Percentiles rank a stretch among this genome's conserved stretches.
Evolutionary conservation across 2,329 filamentous ascomycete species (phyloP).

Genomic region (Penicillium sp.): DNA sequence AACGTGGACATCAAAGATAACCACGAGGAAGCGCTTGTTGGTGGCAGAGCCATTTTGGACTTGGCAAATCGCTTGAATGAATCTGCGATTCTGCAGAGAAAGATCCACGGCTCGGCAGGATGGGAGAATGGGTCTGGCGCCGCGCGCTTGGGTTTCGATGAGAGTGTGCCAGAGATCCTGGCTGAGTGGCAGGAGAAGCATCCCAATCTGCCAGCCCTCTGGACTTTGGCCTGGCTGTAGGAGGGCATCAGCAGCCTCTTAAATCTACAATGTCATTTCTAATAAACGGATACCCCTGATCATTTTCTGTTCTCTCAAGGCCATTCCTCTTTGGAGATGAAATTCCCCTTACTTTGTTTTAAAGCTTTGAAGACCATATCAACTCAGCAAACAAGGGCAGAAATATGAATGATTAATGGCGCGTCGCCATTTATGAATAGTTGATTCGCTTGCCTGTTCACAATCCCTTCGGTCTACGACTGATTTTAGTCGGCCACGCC

Average conservation of each 20-base stretch:
- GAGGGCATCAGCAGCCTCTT: neutral
- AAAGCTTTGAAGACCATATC: too few relatives aligned
- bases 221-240: conserved; percentile 96
- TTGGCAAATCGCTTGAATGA: conserved; percentile 79
- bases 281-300: too few relatives aligned
- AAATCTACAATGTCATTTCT: too few relatives aligned
- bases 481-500: too few relatives aligned
- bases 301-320: neutral
- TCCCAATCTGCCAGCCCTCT: conserved; percentile 83
- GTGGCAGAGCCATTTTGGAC: conserved; percentile 86
- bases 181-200: conserved; percentile 91
- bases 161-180: conserved; percentile 84
- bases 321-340: neutral
- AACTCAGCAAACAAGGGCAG: too few relatives aligned
- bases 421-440: too few relatives aligned
- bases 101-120: conserved; percentile 54
- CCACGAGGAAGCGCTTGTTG: conserved; percentile 88
- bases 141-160: conserved; percentile 75
- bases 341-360: conserved; percentile 2
- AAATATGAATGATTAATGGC: too few relatives aligned
- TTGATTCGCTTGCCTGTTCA: too few relatives aligned
- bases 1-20: conserved; percentile 99
- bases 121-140: conserved; percentile 66
- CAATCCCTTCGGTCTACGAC: too few relatives aligned
- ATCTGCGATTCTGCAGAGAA: conserved; percentile 70